Evolutionary conservation across 2,329 filamentous ascomycete species (phyloP).

Genomic region (Ophiostoma piceae): DNA sequence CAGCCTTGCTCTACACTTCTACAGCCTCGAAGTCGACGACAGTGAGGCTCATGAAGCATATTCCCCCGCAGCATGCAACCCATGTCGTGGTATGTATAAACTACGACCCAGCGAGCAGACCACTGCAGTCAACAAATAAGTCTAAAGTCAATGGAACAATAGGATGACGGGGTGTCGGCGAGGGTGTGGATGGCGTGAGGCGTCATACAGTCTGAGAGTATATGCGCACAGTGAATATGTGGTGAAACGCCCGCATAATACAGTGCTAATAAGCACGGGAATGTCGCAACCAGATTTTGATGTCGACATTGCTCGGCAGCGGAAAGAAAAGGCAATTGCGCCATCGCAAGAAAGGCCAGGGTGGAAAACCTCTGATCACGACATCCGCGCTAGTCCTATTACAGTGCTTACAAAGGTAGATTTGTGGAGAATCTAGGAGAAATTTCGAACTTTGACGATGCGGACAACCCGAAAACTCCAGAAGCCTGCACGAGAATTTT

Average conservation of each 20-base stretch:
- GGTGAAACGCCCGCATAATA: background rate
- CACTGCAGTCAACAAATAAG: constrained; percentile 4
- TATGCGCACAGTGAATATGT: background rate
- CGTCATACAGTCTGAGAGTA: background rate
- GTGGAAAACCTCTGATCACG: constrained; percentile 33
- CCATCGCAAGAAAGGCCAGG: constrained; percentile 24
- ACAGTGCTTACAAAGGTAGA: background rate
- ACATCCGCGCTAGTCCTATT: constrained; percentile 36
- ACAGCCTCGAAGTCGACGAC: background rate
- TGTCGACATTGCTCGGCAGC: constrained; percentile 29
- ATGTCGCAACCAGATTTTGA: constrained; percentile 22
- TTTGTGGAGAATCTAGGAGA: constrained; percentile 17
- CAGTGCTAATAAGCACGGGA: constrained; percentile 17
- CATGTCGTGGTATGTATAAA: constrained; percentile 1
- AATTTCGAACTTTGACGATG: background rate
- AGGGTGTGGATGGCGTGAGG: background rate
- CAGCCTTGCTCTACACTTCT: background rate
- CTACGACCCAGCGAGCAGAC: background rate
- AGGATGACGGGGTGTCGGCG: constrained; percentile 8
- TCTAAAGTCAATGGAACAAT: constrained; percentile 5
- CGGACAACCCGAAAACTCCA: background rate
- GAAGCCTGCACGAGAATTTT: constrained; percentile 8
- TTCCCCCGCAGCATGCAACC: constrained; percentile 11
- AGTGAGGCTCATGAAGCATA: background rate
- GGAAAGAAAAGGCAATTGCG: constrained; percentile 26